phyloP scores from a whole-genome alignment of 225 moss, liverwort and hornwort genomes.

The Pseudoscleropodium purum region DNA sequence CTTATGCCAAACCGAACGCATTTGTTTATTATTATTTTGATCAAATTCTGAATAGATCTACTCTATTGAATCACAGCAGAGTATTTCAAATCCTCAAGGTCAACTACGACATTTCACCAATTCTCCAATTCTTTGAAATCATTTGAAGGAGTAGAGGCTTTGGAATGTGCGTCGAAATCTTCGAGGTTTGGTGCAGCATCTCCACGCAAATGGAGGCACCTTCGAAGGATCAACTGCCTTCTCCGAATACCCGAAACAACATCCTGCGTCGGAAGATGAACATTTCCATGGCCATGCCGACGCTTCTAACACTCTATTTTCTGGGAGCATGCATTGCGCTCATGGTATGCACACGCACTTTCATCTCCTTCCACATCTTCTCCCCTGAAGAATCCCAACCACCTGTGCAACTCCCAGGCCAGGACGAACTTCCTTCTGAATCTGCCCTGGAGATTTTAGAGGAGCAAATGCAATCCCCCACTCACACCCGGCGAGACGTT shows the following conservation, averaged over 20 bases:
- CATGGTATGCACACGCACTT: constrained; percentile 12
- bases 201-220: not conserved
- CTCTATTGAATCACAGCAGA: not conserved
- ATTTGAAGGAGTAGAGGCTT: not conserved
- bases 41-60: not conserved
- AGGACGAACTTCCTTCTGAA: not conserved
- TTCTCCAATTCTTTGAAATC: not conserved
- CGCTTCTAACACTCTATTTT: constrained; percentile 9
- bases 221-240: not conserved
- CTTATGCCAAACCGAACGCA: not conserved
- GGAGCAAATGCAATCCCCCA: not conserved
- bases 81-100: not conserved
- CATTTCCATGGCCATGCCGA: not conserved
- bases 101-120: not conserved
- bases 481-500: not conserved
- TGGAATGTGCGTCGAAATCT: not conserved
- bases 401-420: not conserved
- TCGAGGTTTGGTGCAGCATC: not conserved
- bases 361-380: constrained; percentile 4
- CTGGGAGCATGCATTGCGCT: constrained; percentile 8
- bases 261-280: not conserved
- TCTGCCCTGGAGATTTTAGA: not conserved
- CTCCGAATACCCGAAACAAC: not conserved
- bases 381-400: not conserved
- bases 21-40: not conserved